Evolutionary conservation across 2,329 filamentous ascomycete genomes (phyloP).

Genomic region (Calonectria fujianensis): DNA sequence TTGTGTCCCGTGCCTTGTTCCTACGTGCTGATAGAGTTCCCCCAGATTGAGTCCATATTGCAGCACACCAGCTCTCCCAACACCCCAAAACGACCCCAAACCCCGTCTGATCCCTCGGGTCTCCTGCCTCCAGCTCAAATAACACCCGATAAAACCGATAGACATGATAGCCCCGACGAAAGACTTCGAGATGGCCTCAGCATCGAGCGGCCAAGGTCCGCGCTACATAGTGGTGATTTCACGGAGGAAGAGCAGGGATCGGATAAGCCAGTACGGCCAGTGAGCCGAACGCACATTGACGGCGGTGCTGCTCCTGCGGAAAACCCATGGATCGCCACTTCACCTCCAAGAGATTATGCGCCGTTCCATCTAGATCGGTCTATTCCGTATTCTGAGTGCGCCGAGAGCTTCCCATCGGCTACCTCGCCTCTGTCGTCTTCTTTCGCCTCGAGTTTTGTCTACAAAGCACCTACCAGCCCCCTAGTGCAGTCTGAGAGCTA

Average conservation of each 20-base stretch:
- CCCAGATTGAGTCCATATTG: constrained; percentile 63
- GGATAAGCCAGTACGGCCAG: constrained; percentile 35
- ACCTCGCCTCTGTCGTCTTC: constrained; percentile 82
- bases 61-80: constrained; percentile 49
- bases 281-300: constrained; percentile 35
- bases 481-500: constrained; percentile 92
- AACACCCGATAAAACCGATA: constrained; percentile 66
- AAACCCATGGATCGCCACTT: constrained; percentile 72
- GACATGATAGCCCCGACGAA: constrained; percentile 58
- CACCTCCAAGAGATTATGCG: constrained; percentile 72
- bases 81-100: constrained; percentile 52
- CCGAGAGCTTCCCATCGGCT: constrained; percentile 64
- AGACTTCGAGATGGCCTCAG: constrained; percentile 73
- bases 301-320: constrained; percentile 49
- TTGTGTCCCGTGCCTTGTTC: constrained; percentile 11
- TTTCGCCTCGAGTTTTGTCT: constrained; percentile 85
- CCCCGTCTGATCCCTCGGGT: constrained; percentile 61
- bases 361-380: constrained; percentile 66
- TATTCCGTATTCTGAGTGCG: constrained; percentile 56
- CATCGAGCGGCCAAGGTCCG: constrained; percentile 89
- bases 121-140: constrained; percentile 69
- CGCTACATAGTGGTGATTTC: constrained; percentile 81
- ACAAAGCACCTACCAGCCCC: constrained; percentile 93
- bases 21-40: constrained; percentile 37
- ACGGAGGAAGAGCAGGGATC: constrained; percentile 63